Base-by-base conservation (phyloP, 179 eudicot genomes). In the Nepenthes alata region DNA sequence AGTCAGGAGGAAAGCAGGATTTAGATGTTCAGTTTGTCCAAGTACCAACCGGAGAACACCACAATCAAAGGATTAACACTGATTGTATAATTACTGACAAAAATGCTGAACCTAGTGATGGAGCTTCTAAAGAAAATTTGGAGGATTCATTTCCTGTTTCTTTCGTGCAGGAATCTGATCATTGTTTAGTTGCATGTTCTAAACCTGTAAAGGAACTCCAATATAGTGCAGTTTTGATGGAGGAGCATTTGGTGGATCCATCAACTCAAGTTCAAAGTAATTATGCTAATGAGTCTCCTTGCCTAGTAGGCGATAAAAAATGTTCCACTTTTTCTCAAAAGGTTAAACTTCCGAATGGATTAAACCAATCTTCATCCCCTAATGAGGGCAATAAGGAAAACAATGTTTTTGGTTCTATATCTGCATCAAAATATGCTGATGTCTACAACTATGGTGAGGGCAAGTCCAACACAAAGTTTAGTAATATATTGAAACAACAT, bases 161-260 rank as follows among this genome's bases (percentile, higher is more conserved):
- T 47, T 6, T 6, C 37, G 14, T 39, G 59, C 71, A 59, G 59
- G 62, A 51, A 53, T 66, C 83, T 63, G 39, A 48, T 12, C 62
- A 67, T 47, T 13, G 38, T 60, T 55, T 73, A 61, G 67, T 68
- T 65, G 75, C 66, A 68, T 72, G 70, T 73, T 57, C 79, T 25
- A 62, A 57, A 55, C 71, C 70, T 63, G 58, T 47, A 35, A 5
- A 44, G 57, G 63, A 47, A 56, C n/a, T 41, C 47, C 61, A 66
- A 55, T 73, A 60, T 55, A 60, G 62, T 60, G 62, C 59, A 59
- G 49, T 52, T 34, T 44, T 59, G 57, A 35, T 65, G 54, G 60
- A 67, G 49, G 75, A 65, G 63, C 67, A 47, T 58, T 60, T 53
- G 14, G 41, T 52, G 60, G 71, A 74, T 36, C 8, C 41, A 35